A percentile compares a stretch with the other conserved stretches of the same genome.
Conservation (phyloP, 2,329 filamentous ascomycete species). For the Cylindrodendrum hubeiense region DNA sequence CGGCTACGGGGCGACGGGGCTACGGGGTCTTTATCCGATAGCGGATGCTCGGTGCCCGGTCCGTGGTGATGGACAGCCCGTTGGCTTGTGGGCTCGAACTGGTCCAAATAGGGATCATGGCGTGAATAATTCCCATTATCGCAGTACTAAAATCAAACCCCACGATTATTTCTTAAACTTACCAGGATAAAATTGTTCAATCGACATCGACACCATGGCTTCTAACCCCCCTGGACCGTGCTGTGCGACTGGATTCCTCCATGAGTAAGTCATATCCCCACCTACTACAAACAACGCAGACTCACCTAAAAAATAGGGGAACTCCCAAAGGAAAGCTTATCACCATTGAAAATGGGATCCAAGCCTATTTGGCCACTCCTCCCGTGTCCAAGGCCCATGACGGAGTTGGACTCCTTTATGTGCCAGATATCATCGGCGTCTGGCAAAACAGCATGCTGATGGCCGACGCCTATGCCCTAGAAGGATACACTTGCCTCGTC, state of each 20-base stretch:
- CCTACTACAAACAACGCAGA: not conserved
- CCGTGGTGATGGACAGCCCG: not conserved
- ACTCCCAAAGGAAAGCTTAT: constrained; percentile 54
- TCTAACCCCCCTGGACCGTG: constrained; percentile 16
- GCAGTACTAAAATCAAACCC: not conserved
- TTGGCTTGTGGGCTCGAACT: not conserved
- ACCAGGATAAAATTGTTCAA: not conserved
- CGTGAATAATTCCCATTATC: not conserved
- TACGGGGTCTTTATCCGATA: not conserved
- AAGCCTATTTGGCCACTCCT: constrained; percentile 61
- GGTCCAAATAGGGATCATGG: not conserved
- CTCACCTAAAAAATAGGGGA: constrained; percentile 49
- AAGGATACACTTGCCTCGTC: constrained; percentile 50
- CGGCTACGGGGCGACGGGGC: not conserved
- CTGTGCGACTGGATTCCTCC: constrained; percentile 16
- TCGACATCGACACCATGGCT: constrained; percentile 4
- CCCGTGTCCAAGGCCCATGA: constrained; percentile 46
- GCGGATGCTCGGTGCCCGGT: not conserved
- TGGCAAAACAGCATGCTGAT: constrained; percentile 56
- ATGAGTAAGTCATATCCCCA: constrained; percentile 5
- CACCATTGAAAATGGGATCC: constrained; percentile 55
- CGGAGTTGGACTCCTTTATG: constrained; percentile 56
- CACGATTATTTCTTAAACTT: not conserved
- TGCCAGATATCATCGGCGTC: constrained; percentile 64
- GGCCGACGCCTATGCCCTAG: constrained; percentile 52